Base-by-base conservation (phyloP, 192 early-diverging fungal genomes). In the Backusella macrospora region DNA sequence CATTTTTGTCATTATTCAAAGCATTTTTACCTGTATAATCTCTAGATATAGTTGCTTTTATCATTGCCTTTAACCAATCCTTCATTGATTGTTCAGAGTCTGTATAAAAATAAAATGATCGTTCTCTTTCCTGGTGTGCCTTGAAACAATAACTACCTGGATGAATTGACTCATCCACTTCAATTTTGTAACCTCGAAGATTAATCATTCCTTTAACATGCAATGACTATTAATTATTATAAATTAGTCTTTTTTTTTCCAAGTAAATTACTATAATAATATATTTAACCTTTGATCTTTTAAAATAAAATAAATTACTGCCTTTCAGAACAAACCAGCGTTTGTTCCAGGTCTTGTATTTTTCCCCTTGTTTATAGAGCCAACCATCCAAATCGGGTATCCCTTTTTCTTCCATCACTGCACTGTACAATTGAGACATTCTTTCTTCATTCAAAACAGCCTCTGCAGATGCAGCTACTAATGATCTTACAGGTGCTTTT, bases 91-190 rank as follows among this genome's bases (percentile, higher is more conserved):
- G 71, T 46, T 84, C 81, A 29, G 81, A 81, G 8, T 90, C 86
- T 8, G 82, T 81, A 73, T 85, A 86, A 73, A 90, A 90, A 63
- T 76, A 88, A 75, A 87, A 86, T 13, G 83, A 80, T 49, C 84
- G 82, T 63, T 86, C 82, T 6, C 77, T 79, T 26, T 88, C 88
- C 46, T 90, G 88, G 5, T 84, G 76, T 0, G 82, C 83, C 74
- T 86, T 88, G 69, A 90, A 90, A 43, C 85, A 85, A 64, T 85
- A 90, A 70, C 88, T 90, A 40, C 88, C 88, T 3, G 83, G 67
- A 62, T 78, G 78, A 42, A 88, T 86, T 45, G 84, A 80, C 47
- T 86, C 85, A 70, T 90, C 88, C 15, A 75, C 73, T 13, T 87
- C 76, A 13, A 90, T 84, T 29, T 81, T 81, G 59, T 90, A 90